Percentiles rank a stretch among this genome's conserved stretches.
These are phyloP conservation scores for Leucosporidium scottii DNA, from an alignment of 768 basidiomycete species.

Conservation along the genomic window DNA sequence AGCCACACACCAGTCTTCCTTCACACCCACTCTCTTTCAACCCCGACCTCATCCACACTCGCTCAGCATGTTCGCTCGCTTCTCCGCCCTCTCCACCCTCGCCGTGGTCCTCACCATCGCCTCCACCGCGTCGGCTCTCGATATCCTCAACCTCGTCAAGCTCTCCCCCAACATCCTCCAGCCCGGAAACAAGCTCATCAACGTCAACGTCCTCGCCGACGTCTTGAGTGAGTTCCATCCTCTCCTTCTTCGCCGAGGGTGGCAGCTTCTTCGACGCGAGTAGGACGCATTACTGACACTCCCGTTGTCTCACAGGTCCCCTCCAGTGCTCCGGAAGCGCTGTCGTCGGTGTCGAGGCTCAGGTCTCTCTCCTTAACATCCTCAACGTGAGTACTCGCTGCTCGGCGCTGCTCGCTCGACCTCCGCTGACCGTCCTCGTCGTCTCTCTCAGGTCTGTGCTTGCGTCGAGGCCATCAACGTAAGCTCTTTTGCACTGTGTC, in stretches of 20 bases:
- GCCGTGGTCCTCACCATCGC: neutral
- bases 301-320: neutral
- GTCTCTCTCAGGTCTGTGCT: neutral
- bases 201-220: neutral
- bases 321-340: neutral
- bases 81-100: neutral
- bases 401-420: neutral
- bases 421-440: neutral
- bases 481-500: neutral
- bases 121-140: neutral
- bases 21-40: neutral
- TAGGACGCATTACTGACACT: neutral
- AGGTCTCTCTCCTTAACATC: neutral
- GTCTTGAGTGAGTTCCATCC: neutral
- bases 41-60: neutral
- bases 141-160: neutral
- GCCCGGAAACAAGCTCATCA: neutral
- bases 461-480: neutral
- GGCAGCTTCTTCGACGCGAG: neutral
- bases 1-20: no score
- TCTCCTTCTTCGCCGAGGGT: neutral
- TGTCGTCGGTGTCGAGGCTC: neutral
- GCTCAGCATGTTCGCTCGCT: neutral
- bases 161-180: neutral
- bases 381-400: neutral